Evolutionary conservation across 208 protist species (phyloP).

Genomic region (Wallacemonas collosoma): DNA sequence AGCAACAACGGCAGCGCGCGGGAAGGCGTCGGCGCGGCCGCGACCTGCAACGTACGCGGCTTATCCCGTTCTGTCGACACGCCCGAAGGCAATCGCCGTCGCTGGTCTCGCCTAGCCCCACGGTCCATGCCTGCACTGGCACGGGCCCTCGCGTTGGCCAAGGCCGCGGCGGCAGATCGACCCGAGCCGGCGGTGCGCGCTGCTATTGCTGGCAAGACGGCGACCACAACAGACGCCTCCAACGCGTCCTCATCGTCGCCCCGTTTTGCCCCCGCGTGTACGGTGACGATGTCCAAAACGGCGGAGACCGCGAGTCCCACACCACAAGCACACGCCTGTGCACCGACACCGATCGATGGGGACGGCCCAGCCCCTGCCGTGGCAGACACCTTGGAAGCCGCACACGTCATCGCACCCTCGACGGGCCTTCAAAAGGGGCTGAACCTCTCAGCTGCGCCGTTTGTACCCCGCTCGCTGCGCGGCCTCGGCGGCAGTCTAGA

Average conservation of each 20-base stretch:
- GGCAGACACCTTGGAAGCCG: background rate
- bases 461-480: conserved; percentile 15
- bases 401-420: too few relatives aligned
- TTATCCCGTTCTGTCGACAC: background rate
- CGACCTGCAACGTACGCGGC: background rate
- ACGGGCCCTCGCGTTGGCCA: background rate
- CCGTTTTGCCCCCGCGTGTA: background rate
- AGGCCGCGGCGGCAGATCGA: background rate
- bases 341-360: conserved; percentile 8
- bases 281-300: background rate
- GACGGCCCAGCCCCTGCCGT: background rate
- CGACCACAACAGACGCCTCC: background rate
- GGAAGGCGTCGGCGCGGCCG: too few relatives aligned
- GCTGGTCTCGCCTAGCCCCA: background rate
- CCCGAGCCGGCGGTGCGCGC: background rate
- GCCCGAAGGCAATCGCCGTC: background rate
- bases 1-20: background rate
- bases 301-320: background rate
- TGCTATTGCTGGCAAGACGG: background rate
- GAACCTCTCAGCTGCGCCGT: conserved; percentile 7
- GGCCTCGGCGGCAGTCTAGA: conserved; percentile 9
- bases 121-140: background rate
- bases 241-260: background rate
- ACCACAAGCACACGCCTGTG: background rate
- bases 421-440: background rate